phyloP scores from a whole-genome alignment of 2,329 filamentous ascomycete genomes.

The Epichloe scottii region DNA sequence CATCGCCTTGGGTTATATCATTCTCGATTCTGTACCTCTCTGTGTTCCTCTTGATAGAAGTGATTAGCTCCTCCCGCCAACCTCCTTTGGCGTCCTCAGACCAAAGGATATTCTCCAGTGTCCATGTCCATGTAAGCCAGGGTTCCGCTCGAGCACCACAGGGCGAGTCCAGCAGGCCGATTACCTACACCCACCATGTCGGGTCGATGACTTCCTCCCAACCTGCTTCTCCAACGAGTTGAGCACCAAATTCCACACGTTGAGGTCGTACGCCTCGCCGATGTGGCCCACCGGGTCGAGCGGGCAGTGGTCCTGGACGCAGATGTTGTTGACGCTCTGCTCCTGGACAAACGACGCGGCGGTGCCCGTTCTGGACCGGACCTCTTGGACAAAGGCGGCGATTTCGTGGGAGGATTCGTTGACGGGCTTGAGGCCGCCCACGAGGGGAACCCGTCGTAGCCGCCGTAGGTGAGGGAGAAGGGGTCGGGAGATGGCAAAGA shows the following conservation, averaged over 20 bases:
- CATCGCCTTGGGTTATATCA: conserved; percentile 6
- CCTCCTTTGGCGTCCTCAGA: conserved; percentile 6
- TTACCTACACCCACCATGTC: conserved; percentile 29
- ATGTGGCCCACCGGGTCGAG: conserved; percentile 8
- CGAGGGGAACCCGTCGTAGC: conserved; percentile 8
- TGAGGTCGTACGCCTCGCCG: conserved; percentile 6
- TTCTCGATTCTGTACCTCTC: conserved; percentile 12
- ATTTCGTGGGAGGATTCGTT: conserved; percentile 10
- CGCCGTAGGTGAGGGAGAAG: conserved; percentile 12
- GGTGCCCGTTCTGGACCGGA: conserved; percentile 9
- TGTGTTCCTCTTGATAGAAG: conserved; percentile 7
- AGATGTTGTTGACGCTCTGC: conserved; percentile 8
- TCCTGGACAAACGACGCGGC: conserved; percentile 9
- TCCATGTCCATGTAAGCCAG: conserved; percentile 29
- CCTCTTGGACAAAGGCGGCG: conserved; percentile 9
- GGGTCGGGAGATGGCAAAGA: conserved; percentile 8
- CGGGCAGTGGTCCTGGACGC: conserved; percentile 9
- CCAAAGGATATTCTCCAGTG: conserved; percentile 16
- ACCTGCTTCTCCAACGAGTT: conserved; percentile 8
- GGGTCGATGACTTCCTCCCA: conserved; percentile 15
- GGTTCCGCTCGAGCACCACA: conserved; percentile 34
- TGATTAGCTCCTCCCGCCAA: conserved; percentile 10
- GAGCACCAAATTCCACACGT: conserved; percentile 10
- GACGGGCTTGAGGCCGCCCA: conserved; percentile 11
- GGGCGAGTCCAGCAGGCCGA: conserved; percentile 30